phyloP scores from a whole-genome alignment of 495 filamentous ascomycete species.

The Penicillium robsamsonii region DNA sequence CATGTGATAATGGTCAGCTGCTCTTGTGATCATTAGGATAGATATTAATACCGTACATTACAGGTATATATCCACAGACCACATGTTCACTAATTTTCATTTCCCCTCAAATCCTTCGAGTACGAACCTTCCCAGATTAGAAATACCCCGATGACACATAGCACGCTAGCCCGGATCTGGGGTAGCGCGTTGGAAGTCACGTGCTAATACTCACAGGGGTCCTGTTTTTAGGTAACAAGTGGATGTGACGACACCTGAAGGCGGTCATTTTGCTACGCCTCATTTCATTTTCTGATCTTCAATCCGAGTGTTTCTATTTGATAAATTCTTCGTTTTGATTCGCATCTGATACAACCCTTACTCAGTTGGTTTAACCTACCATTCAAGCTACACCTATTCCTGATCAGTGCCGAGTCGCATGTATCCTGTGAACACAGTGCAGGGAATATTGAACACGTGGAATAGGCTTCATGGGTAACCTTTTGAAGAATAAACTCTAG shows the following conservation, averaged over 20 bases:
- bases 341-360: not conserved
- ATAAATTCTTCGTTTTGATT: not conserved
- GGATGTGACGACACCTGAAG: slow-evolving; percentile 7
- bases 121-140: not conserved
- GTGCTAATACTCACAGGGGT: not conserved
- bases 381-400: not conserved
- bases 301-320: not conserved
- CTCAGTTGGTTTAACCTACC: not conserved
- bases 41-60: too few relatives aligned
- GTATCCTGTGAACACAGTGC: not conserved
- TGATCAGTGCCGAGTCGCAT: not conserved
- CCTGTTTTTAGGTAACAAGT: not conserved
- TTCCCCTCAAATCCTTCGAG: not conserved
- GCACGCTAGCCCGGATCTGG: not conserved
- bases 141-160: not conserved
- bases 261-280: not conserved
- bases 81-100: not conserved
- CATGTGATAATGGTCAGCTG: not conserved
- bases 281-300: not conserved
- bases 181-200: not conserved
- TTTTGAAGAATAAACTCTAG: not conserved
- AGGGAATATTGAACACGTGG: slow-evolving; percentile 1
- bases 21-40: not conserved
- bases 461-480: slow-evolving; percentile 1
- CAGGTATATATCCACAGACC: not conserved